These are phyloP conservation scores for Aspergillus baeticus DNA, from an alignment of 495 filamentous ascomycete species.

Conservation along the genomic window DNA sequence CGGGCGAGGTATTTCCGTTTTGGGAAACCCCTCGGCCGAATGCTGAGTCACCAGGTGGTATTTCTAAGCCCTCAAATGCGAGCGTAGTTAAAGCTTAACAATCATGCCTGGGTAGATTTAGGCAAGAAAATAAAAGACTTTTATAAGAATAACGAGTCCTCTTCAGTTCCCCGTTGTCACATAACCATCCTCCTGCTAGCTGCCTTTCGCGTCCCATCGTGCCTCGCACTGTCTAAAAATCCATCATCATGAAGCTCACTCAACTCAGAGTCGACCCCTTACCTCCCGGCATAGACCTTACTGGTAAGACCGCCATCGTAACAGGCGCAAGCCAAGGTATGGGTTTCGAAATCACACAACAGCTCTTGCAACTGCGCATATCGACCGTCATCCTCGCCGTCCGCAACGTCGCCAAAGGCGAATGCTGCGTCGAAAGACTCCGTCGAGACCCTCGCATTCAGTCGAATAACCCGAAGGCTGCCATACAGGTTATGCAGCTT, in stretches of 20 bases:
- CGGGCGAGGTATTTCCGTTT: too few relatives aligned
- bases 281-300: background rate
- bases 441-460: background rate
- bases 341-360: background rate
- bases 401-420: background rate
- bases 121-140: too few relatives aligned
- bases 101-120: too few relatives aligned
- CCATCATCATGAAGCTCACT: background rate
- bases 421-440: background rate
- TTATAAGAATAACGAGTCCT: too few relatives aligned
- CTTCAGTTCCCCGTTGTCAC: too few relatives aligned
- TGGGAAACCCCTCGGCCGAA: too few relatives aligned
- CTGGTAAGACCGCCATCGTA: background rate
- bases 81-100: too few relatives aligned
- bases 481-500: background rate
- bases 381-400: slow-evolving; percentile 1
- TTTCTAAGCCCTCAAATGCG: too few relatives aligned
- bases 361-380: background rate
- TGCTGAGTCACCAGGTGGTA: too few relatives aligned
- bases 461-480: background rate
- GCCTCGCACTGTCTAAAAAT: too few relatives aligned
- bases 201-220: too few relatives aligned
- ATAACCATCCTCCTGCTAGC: too few relatives aligned
- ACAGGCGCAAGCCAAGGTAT: background rate
- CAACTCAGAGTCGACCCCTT: background rate